phyloP scores from a whole-genome alignment of 2,329 filamentous ascomycete species.

The Aquanectria penicillioides region DNA sequence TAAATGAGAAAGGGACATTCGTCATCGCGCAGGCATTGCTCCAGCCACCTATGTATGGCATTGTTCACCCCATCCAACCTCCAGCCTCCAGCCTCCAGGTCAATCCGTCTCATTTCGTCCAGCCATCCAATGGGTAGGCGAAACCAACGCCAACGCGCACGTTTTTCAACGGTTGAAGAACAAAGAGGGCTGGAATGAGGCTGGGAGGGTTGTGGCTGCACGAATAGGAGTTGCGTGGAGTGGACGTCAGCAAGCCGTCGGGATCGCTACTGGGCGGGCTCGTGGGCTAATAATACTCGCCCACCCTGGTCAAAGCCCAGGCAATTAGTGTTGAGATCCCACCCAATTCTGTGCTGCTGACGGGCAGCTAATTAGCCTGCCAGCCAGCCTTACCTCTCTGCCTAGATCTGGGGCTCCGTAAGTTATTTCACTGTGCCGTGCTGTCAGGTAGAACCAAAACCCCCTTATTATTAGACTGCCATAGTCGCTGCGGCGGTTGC shows the following conservation, averaged over 20 bases:
- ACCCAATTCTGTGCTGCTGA: background rate
- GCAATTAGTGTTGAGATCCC: background rate
- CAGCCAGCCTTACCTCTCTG: constrained; percentile 5
- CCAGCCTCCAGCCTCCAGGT: constrained; percentile 16
- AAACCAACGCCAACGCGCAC: no score
- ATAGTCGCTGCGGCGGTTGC: constrained; percentile 34
- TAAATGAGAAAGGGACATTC: background rate
- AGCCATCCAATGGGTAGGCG: no score
- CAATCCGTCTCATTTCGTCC: background rate
- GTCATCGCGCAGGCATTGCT: constrained; percentile 6
- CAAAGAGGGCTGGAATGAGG: constrained; percentile 14
- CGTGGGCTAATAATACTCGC: constrained; percentile 9
- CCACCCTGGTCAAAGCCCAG: background rate
- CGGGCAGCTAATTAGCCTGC: constrained; percentile 2
- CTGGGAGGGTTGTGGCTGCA: constrained; percentile 7
- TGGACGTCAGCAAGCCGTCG: constrained; percentile 5
- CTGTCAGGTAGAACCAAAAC: background rate
- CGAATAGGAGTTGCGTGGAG: constrained; percentile 1
- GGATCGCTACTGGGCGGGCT: background rate
- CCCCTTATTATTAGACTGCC: constrained; percentile 13
- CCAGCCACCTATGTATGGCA: constrained; percentile 2
- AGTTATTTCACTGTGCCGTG: background rate
- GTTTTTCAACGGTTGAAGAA: background rate
- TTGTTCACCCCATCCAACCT: constrained; percentile 7
- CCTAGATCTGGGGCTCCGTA: background rate